Percentiles rank a stretch among this genome's conserved stretches.
Conservation (phyloP, 805 yeast species). For the Zygosaccharomyces bisporus region DNA sequence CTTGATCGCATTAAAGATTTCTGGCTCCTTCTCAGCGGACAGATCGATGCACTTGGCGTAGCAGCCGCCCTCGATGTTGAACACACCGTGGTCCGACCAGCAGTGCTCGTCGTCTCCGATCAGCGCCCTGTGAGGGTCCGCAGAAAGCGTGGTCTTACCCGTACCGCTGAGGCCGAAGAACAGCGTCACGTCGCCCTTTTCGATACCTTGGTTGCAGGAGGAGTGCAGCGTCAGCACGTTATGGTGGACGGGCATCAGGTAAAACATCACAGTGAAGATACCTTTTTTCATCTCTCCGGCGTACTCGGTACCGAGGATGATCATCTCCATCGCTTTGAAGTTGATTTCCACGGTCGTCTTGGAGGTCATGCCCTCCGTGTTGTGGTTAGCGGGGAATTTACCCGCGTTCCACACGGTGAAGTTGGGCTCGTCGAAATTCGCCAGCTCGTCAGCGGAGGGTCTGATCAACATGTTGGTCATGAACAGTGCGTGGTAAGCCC, state of each 20-base stretch:
- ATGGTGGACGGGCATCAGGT: slow-evolving; percentile 94
- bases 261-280: slow-evolving; percentile 97
- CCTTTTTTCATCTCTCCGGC: slow-evolving; percentile 99
- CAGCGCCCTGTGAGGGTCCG: slow-evolving; percentile 88
- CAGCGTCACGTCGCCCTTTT: slow-evolving; percentile 81
- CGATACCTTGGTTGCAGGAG: slow-evolving; percentile 85
- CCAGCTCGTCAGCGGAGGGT: slow-evolving; percentile 87
- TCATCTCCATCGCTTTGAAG: slow-evolving; percentile 98
- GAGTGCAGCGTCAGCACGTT: slow-evolving; percentile 91
- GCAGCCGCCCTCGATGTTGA: slow-evolving; percentile 99
- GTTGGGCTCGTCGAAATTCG: slow-evolving; percentile 92
- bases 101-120: slow-evolving; percentile 99
- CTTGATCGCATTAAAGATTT: slow-evolving; percentile 89
- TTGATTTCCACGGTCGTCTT: slow-evolving; percentile 93
- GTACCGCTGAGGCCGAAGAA: slow-evolving; percentile 98
- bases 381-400: slow-evolving; percentile 95
- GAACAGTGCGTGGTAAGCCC: slow-evolving; percentile 97
- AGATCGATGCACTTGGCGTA: slow-evolving; percentile 95
- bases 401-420: slow-evolving; percentile 98
- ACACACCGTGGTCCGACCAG: slow-evolving; percentile 98
- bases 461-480: slow-evolving; percentile 98
- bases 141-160: slow-evolving; percentile 95
- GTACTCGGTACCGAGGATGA: slow-evolving; percentile 95
- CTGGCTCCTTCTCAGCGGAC: slow-evolving; percentile 91
- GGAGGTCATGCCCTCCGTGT: slow-evolving; percentile 96